These are phyloP conservation scores for Annulohypoxylon moriforme DNA, from an alignment of 495 filamentous ascomycete species.

Conservation along the genomic window DNA sequence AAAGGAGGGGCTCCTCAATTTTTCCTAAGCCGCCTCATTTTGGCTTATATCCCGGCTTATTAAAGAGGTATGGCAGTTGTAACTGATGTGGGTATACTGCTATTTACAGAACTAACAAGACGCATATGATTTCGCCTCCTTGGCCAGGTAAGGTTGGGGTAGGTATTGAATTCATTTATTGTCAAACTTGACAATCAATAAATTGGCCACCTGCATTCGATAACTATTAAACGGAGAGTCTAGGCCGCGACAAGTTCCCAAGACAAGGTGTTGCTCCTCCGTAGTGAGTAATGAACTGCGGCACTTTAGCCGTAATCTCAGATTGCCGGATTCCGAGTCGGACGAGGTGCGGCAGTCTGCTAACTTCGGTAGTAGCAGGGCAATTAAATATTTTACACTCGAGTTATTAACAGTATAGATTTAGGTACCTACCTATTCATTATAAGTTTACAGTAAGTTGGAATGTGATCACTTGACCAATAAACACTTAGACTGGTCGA, in stretches of 20 bases:
- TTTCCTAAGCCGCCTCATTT: slow-evolving; percentile 37
- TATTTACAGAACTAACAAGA: not conserved
- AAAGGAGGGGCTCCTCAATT: slow-evolving; percentile 38
- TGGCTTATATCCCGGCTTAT: slow-evolving; percentile 45
- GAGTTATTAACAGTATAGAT: not conserved
- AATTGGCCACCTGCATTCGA: not conserved
- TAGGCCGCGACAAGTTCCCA: not conserved
- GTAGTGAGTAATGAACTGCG: not conserved
- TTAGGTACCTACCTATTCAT: not conserved
- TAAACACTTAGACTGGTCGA: not conserved
- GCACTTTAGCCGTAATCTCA: slow-evolving; percentile 45
- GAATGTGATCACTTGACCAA: no score
- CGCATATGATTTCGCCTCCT: not conserved
- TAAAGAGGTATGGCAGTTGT: slow-evolving; percentile 34
- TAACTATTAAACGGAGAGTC: not conserved
- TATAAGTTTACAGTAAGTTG: no score
- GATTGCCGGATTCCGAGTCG: slow-evolving; percentile 30
- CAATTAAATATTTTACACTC: not conserved
- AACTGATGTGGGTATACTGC: slow-evolving; percentile 16
- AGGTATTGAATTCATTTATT: not conserved
- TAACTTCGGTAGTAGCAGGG: slow-evolving; percentile 12
- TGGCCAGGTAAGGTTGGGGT: not conserved
- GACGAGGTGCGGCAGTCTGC: slow-evolving; percentile 25
- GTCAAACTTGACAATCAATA: slow-evolving; percentile 1
- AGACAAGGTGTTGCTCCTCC: slow-evolving; percentile 14